phyloP scores from a whole-genome alignment of 208 protist species.

The Leishmania arabica region DNA sequence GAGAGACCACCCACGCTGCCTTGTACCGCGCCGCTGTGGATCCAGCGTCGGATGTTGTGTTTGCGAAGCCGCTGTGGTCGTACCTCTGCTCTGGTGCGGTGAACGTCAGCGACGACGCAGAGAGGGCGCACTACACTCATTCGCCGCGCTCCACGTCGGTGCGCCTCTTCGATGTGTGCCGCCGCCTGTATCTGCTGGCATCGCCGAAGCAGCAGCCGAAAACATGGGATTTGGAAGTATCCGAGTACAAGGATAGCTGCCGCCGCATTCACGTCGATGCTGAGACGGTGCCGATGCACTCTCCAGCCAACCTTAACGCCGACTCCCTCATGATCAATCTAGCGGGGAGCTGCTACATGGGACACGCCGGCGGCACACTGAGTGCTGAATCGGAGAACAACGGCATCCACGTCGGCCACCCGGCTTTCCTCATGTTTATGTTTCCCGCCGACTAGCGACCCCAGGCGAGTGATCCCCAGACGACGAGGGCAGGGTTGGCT shows the following conservation, averaged over 20 bases:
- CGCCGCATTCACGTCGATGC: slow-evolving; percentile 52
- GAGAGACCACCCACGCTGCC: slow-evolving; percentile 33
- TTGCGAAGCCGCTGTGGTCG: slow-evolving; percentile 75
- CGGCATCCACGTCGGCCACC: slow-evolving; percentile 25
- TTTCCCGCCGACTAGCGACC: slow-evolving; percentile 30
- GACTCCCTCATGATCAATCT: slow-evolving; percentile 49
- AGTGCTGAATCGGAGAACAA: slow-evolving; percentile 26
- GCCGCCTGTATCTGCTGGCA: slow-evolving; percentile 51
- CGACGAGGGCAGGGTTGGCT: neutral
- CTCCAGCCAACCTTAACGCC: slow-evolving; percentile 24
- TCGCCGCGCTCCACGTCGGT: slow-evolving; percentile 19
- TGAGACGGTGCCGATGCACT: slow-evolving; percentile 26
- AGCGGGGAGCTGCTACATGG: slow-evolving; percentile 50
- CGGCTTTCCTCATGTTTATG: slow-evolving; percentile 42
- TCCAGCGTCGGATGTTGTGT: slow-evolving; percentile 57
- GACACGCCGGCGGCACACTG: slow-evolving; percentile 25
- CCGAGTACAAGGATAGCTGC: slow-evolving; percentile 79
- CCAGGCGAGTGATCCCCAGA: neutral
- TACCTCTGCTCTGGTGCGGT: slow-evolving; percentile 56
- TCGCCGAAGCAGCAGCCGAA: slow-evolving; percentile 55
- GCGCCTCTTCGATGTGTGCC: slow-evolving; percentile 66
- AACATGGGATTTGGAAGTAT: slow-evolving; percentile 65
- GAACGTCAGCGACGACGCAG: slow-evolving; percentile 23
- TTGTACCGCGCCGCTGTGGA: slow-evolving; percentile 61
- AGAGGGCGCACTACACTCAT: slow-evolving; percentile 5